Conservation (phyloP, 23 red algal genomes). For the Gracilaria vermiculophylla region DNA sequence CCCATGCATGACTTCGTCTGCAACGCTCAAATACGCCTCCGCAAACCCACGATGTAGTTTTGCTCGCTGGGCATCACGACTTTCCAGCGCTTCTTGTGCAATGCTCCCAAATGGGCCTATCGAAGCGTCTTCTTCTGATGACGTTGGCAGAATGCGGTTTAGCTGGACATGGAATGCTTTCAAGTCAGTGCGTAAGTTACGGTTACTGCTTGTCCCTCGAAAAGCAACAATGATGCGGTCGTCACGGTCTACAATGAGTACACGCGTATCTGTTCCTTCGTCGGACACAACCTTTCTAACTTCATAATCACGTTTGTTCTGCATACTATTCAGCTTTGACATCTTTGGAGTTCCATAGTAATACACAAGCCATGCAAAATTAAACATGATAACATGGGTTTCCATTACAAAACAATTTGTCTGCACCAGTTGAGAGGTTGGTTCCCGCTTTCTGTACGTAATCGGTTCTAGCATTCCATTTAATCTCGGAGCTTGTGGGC, state of each 20-base stretch:
- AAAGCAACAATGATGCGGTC: constrained; percentile 85
- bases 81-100: constrained; percentile 41
- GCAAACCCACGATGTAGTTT: constrained; percentile 76
- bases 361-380: constrained; percentile 84
- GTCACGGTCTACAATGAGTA: constrained; percentile 50
- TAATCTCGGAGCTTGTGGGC: constrained; percentile 46
- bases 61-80: constrained; percentile 34
- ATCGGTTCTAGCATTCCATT: constrained; percentile 44
- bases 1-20: constrained; percentile 43
- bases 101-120: constrained; percentile 10
- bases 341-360: constrained; percentile 74
- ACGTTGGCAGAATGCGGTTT: constrained; percentile 51
- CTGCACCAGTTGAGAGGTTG: constrained; percentile 32
- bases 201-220: constrained; percentile 65
- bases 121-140: neutral
- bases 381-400: constrained; percentile 80
- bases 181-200: constrained; percentile 76
- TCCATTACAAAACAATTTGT: constrained; percentile 84
- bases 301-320: constrained; percentile 28
- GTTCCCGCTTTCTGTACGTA: constrained; percentile 32
- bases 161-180: constrained; percentile 42
- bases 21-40: constrained; percentile 63
- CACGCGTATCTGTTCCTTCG: constrained; percentile 75
- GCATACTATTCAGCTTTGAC: constrained; percentile 28
- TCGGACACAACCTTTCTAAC: constrained; percentile 31